Evolutionary conservation across 768 basidiomycete genomes (phyloP), one percentile per base, ranked within the genome.

Genomic region (Agrocybe pediades): DNA sequence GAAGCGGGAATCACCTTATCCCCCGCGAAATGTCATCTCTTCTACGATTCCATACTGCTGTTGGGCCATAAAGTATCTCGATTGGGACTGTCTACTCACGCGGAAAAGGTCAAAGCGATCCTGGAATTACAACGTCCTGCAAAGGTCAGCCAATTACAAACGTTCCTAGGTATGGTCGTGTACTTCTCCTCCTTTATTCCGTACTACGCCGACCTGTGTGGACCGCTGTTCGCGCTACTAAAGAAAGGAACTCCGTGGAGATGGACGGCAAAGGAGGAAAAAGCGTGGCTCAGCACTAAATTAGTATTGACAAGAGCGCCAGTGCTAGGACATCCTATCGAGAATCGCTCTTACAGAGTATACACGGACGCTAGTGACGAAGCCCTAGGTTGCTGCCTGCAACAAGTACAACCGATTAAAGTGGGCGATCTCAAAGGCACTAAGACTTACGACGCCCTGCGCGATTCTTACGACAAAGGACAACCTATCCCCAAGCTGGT

Each of bases 51-150:
- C 0, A 54, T 75, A 2, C 41, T 70, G 2, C 49, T 55, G 3
- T 19, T 55, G 13, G 54, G 54, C 2, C 54, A 55, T 3, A 55
- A 55, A 30, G 9, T 59, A 68, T n/a, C 60, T 67, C 3, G 62
- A 16, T 59, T 74, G 0, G 74, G 74, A 2, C 44, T 75, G 2
- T 73, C 70, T 1, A 74, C 70, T 0, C 65, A 74, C 49, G 40
- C 59, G 26, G 69, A 71, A 44, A 74, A 74, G 46, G 66, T 73
- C 0, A 52, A 66, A 3, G 69, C 69, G 1, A 72, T 74, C 9
- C 1, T 64, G 0, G 56, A 68, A 2, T 42, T 73, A 5, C 52
- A 61, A 0, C 47, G 61, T 55, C 72, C 71, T 0, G 3, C 11
- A 0, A 65, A 62, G 9, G 50, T 63, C 0, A 5, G 41, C 4